Conservation (phyloP, 352 stramenopile genomes). For the Phytopythium aichiense region DNA sequence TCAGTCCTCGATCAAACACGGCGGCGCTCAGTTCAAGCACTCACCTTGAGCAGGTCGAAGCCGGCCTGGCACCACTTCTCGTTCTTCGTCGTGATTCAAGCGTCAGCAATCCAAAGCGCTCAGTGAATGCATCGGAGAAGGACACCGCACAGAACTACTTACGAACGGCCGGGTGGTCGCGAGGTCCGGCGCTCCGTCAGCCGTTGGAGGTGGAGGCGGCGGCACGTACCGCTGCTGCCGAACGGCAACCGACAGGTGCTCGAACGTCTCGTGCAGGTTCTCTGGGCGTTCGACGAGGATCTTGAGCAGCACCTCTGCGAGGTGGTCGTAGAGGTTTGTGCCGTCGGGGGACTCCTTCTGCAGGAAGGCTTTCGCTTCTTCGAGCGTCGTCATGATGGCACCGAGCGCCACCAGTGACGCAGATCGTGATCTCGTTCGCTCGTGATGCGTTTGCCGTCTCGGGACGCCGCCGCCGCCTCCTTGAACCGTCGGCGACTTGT, state of each 20-base stretch:
- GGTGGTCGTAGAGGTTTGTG: slow-evolving; percentile 83
- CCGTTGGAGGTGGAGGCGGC: slow-evolving; percentile 25
- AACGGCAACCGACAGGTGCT: slow-evolving; percentile 81
- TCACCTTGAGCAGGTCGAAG: slow-evolving; percentile 55
- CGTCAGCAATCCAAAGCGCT: not conserved
- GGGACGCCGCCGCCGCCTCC: not conserved
- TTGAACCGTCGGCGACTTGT: slow-evolving; percentile 6
- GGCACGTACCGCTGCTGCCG: slow-evolving; percentile 73
- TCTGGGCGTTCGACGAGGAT: slow-evolving; percentile 82
- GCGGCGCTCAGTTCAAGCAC: not conserved
- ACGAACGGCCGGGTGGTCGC: slow-evolving; percentile 54
- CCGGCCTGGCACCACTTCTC: slow-evolving; percentile 64
- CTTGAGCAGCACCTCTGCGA: slow-evolving; percentile 84
- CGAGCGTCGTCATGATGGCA: slow-evolving; percentile 59
- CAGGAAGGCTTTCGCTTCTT: slow-evolving; percentile 88
- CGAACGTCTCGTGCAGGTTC: slow-evolving; percentile 83
- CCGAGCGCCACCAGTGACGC: not conserved
- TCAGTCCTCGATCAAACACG: not conserved
- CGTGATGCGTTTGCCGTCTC: not conserved
- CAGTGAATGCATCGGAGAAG: not conserved
- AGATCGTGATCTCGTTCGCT: not conserved
- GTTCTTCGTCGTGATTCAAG: slow-evolving; percentile 15
- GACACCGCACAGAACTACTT: slow-evolving; percentile 7
- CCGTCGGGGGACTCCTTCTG: slow-evolving; percentile 72
- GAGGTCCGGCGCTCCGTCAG: slow-evolving; percentile 21